These are phyloP conservation scores for Olyra latifolia DNA, from an alignment of 176 grass and related monocot species.

Conservation along the genomic window DNA sequence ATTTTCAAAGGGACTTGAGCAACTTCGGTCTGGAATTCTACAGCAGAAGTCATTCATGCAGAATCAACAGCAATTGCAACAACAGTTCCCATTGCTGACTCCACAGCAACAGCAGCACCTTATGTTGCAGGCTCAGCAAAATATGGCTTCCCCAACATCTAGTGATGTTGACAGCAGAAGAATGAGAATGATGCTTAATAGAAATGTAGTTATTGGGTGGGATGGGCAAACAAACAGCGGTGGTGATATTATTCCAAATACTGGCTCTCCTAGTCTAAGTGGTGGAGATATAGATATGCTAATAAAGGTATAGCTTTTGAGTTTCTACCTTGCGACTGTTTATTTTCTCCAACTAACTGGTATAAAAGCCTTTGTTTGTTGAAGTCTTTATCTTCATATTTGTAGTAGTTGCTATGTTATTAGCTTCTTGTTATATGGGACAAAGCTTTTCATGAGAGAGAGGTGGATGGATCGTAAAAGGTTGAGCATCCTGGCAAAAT, in stretches of 20 bases:
- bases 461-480: not conserved
- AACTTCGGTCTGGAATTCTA: constrained; percentile 66
- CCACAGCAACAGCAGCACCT: constrained; percentile 76
- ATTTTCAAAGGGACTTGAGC: constrained; percentile 62
- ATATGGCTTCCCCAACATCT: constrained; percentile 67
- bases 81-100: constrained; percentile 70
- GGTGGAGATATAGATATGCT: constrained; percentile 70
- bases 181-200: constrained; percentile 78
- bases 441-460: not conserved
- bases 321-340: constrained; percentile 6
- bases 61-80: constrained; percentile 69
- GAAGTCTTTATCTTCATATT: not conserved
- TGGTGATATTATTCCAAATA: constrained; percentile 68
- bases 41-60: constrained; percentile 74
- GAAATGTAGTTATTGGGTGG: constrained; percentile 62
- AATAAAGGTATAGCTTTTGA: constrained; percentile 60
- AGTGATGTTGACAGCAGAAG: constrained; percentile 80
- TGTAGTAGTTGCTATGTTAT: constrained; percentile 6
- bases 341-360: not conserved
- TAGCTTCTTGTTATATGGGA: not conserved
- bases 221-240: constrained; percentile 70
- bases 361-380: constrained; percentile 7
- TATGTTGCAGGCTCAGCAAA: constrained; percentile 74
- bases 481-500: not conserved
- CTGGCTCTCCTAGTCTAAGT: constrained; percentile 74